Evolutionary conservation across 768 basidiomycete genomes (phyloP).

Genomic region (Leccinellum albellum): DNA sequence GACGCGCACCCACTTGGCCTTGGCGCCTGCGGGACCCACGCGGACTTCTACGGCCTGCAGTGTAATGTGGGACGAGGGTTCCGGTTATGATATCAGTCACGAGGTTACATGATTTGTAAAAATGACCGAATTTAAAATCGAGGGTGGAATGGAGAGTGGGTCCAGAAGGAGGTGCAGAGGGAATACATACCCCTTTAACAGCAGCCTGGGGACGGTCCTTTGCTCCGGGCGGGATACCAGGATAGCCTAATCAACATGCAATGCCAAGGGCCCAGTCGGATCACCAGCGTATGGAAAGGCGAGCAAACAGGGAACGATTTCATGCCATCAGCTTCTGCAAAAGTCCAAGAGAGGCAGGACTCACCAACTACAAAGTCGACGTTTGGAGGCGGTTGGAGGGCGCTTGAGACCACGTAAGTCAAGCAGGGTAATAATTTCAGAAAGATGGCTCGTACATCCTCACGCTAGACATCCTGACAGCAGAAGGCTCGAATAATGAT

Average conservation of each 20-base stretch:
- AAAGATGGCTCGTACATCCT: conserved; percentile 37
- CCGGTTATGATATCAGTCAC: conserved; percentile 7
- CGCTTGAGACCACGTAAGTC: conserved; percentile 42
- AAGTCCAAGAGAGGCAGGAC: conserved; percentile 13
- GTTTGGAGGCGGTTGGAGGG: conserved; percentile 82
- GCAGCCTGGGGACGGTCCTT: conserved; percentile 77
- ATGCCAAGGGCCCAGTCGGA: conserved; percentile 2
- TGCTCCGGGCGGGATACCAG: conserved; percentile 79
- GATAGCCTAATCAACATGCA: conserved; percentile 55
- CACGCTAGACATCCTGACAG: conserved; percentile 38
- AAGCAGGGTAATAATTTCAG: neutral
- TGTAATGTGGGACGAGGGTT: neutral
- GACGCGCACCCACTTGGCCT: conserved; percentile 89
- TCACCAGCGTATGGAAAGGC: conserved; percentile 6
- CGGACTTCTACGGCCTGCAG: conserved; percentile 82
- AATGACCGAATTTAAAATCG: conserved; percentile 4
- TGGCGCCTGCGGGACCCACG: conserved; percentile 66
- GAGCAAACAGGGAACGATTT: neutral
- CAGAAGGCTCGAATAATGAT: neutral
- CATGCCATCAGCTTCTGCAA: neutral
- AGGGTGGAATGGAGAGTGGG: neutral
- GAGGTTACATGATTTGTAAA: neutral
- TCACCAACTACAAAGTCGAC: conserved; percentile 83
- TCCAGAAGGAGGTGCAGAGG: neutral
- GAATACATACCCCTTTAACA: conserved; percentile 72